Conservation (phyloP, 495 filamentous ascomycete genomes). For the Trichoderma erinaceum region DNA sequence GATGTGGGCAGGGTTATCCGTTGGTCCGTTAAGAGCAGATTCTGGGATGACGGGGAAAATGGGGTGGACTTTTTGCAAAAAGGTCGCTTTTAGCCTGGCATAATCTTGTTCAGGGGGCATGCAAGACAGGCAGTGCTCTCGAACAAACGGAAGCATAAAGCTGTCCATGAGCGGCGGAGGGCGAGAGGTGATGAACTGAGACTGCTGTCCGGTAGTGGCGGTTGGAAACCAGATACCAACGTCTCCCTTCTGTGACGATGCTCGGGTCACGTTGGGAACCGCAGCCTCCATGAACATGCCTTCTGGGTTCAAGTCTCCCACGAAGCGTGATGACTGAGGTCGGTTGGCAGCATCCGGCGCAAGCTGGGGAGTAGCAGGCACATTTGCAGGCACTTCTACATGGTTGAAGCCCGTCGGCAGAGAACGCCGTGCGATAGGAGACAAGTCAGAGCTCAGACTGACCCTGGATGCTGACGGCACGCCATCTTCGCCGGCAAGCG, state of each 20-base stretch:
- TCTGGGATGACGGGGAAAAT: slow-evolving; percentile 44
- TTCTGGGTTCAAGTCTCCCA: slow-evolving; percentile 50
- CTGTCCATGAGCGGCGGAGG: slow-evolving; percentile 19
- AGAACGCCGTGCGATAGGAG: background rate
- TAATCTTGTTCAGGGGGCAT: slow-evolving; percentile 30
- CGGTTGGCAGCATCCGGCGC: background rate
- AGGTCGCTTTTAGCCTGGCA: slow-evolving; percentile 34
- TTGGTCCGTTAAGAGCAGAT: slow-evolving; percentile 17
- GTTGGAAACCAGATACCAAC: slow-evolving; percentile 31
- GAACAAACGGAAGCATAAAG: slow-evolving; percentile 31
- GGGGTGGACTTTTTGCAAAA: slow-evolving; percentile 41
- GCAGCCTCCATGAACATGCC: slow-evolving; percentile 44
- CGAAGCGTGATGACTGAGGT: slow-evolving; percentile 32
- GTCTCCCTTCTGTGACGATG: slow-evolving; percentile 31
- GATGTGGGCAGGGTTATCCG: slow-evolving; percentile 25
- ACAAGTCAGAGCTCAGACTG: background rate
- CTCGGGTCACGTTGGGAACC: slow-evolving; percentile 30
- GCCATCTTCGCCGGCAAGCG: background rate
- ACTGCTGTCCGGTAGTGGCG: slow-evolving; percentile 14
- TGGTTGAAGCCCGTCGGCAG: background rate
- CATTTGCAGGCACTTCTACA: background rate
- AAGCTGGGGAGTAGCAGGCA: background rate
- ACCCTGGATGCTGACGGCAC: background rate
- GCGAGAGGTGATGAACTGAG: slow-evolving; percentile 16
- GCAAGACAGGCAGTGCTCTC: slow-evolving; percentile 32